Conservation (phyloP, 768 basidiomycete genomes). For the Kwoniella mangroviensis region DNA sequence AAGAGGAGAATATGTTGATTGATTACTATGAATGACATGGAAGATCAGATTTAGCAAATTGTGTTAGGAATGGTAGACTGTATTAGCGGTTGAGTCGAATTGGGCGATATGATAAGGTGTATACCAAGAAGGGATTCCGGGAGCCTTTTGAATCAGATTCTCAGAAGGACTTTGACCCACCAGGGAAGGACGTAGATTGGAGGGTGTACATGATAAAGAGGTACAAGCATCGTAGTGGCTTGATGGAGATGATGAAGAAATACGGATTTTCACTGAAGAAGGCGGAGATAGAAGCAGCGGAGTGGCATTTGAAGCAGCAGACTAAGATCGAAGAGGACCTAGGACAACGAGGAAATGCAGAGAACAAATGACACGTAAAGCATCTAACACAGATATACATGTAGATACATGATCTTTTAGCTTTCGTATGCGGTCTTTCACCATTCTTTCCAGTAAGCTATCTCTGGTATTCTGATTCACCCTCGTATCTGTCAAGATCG, state of each 20-base stretch:
- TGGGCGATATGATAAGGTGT: conserved; percentile 5
- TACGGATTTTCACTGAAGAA: no score
- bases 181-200: conserved; percentile 9
- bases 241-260: conserved; percentile 4
- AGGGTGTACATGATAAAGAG: conserved; percentile 10
- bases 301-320: background rate
- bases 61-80: conserved; percentile 23
- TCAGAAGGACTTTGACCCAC: conserved; percentile 3
- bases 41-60: conserved; percentile 25
- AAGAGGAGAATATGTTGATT: conserved; percentile 9
- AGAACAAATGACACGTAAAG: no score
- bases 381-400: no score
- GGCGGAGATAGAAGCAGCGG: no score
- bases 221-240: background rate
- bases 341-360: no score
- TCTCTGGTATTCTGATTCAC: no score
- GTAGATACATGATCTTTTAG: no score
- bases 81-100: conserved; percentile 17
- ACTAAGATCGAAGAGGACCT: no score
- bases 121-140: conserved; percentile 9
- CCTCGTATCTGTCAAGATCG: no score
- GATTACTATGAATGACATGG: conserved; percentile 8
- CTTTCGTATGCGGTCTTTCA: no score
- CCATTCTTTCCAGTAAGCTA: no score
- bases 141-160: background rate